Evolutionary conservation across 495 filamentous ascomycete genomes (phyloP).

Genomic region (Penicillium maclennaniae): DNA sequence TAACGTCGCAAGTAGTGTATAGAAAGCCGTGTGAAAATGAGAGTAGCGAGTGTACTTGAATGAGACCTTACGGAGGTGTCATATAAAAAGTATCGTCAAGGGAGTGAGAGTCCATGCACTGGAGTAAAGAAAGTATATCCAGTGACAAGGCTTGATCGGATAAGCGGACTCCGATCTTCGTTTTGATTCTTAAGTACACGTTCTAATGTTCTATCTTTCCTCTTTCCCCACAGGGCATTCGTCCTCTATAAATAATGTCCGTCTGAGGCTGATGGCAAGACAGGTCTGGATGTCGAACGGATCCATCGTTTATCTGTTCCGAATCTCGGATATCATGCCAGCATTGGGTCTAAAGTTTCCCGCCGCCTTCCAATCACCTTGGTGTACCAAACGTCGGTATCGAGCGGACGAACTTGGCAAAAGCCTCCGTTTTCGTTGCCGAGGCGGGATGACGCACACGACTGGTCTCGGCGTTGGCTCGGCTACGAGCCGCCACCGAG

Average conservation of each 20-base stretch:
- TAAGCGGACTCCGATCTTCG: slow-evolving; percentile 3
- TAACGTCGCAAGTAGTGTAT: slow-evolving; percentile 1
- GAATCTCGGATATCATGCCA: slow-evolving; percentile 4
- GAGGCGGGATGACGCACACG: slow-evolving; percentile 28
- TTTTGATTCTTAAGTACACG: slow-evolving; percentile 13
- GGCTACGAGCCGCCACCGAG: slow-evolving; percentile 10
- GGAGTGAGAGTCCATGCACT: slow-evolving; percentile 38
- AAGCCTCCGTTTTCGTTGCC: background rate
- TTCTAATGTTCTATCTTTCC: slow-evolving; percentile 5
- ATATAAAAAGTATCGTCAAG: slow-evolving; percentile 35
- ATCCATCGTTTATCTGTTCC: slow-evolving; percentile 4
- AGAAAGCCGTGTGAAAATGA: background rate
- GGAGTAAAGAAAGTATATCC: background rate
- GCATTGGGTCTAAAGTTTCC: slow-evolving; percentile 14
- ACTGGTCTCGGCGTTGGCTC: slow-evolving; percentile 23
- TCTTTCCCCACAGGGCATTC: slow-evolving; percentile 3
- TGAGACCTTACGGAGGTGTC: slow-evolving; percentile 33
- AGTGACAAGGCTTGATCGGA: background rate
- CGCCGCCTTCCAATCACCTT: slow-evolving; percentile 5
- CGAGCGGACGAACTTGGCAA: slow-evolving; percentile 19
- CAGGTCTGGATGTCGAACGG: slow-evolving; percentile 3
- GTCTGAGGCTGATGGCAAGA: slow-evolving; percentile 16
- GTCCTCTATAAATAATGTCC: slow-evolving; percentile 17
- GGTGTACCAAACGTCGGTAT: slow-evolving; percentile 6
- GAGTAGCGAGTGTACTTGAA: slow-evolving; percentile 20